Evolutionary conservation across 2,329 filamentous ascomycete genomes (phyloP), one percentile per base, ranked within the genome.

Genomic region (Huntiella bhutanensis): DNA sequence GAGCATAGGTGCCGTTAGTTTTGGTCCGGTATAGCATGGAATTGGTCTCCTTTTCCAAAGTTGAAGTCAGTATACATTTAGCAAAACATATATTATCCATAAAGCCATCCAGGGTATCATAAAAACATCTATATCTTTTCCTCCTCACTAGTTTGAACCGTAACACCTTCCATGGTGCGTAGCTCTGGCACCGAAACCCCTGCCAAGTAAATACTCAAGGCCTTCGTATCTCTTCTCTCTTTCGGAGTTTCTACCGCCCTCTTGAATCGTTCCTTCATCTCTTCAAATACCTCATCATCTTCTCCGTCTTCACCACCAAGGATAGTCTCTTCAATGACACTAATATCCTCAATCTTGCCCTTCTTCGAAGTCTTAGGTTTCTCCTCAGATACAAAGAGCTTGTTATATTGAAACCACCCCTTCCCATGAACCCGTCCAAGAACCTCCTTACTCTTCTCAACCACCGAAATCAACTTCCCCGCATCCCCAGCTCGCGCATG

Each of bases 391-490:
- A 71, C 66, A 53, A 70, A 72, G 10, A 75, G 59, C 45, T 68
- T 62, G 51, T 76, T 76, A 57, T 73, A 76, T 56, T 74, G 73
- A 49, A 62, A 72, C 66, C 68, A 75, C 41, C 60, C 53, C 49
- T 61, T 63, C 3, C 64, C 64, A 36, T 63, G 59, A 43, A 19
- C 17, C 17, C 17, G 17, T 19, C 55, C 61, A 45, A 80, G 59
- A 41, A 74, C 62, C 35, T 70, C 62, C 58, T 80, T 79, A 47
- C 67, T 68, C 34, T 81, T 75, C 59, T 85, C 80, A 39, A 69
- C 68, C 40, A 84, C 69, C 3, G 72, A 78, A 53, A 83, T 71
- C 54, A 83, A 64, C 59, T 85, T 86, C 59, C 66, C 67, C 1
- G 72, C 67, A 3, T 74, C 68, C 7, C 57, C 50, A 0, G 68